Evolutionary conservation across 768 basidiomycete genomes (phyloP).

Genomic region (Suillus clintonianus): DNA sequence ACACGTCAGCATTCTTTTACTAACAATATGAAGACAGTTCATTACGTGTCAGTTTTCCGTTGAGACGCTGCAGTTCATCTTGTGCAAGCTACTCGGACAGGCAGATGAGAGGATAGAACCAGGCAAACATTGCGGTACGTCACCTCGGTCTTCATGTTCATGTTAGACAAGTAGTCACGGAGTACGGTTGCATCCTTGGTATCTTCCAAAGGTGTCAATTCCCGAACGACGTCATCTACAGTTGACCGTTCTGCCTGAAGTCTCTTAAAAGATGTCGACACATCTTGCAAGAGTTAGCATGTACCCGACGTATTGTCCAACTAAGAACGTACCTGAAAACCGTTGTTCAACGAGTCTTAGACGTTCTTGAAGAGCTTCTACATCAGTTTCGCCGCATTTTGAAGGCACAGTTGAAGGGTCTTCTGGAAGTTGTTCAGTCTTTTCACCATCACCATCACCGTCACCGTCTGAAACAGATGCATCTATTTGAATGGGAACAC

Average conservation of each 20-base stretch:
- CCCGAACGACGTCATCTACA: slow-evolving; percentile 67
- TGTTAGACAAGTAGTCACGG: slow-evolving; percentile 69
- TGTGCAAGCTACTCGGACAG: slow-evolving; percentile 53
- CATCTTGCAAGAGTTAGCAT: slow-evolving; percentile 47
- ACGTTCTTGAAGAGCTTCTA: slow-evolving; percentile 65
- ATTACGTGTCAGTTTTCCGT: slow-evolving; percentile 72
- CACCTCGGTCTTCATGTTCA: slow-evolving; percentile 72
- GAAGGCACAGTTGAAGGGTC: neutral
- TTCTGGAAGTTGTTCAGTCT: neutral
- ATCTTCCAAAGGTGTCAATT: slow-evolving; percentile 70
- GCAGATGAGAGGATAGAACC: neutral
- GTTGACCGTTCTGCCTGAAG: slow-evolving; percentile 72
- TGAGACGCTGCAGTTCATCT: slow-evolving; percentile 79
- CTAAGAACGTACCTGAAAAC: slow-evolving; percentile 57
- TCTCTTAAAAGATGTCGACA: slow-evolving; percentile 75
- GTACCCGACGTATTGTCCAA: slow-evolving; percentile 5
- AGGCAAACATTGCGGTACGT: slow-evolving; percentile 17
- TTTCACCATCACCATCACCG: neutral
- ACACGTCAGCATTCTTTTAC: slow-evolving; percentile 7
- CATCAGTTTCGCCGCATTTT: slow-evolving; percentile 22
- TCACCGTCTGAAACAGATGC: neutral
- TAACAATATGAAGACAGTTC: neutral
- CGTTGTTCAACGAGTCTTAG: slow-evolving; percentile 74
- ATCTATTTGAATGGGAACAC: neutral
- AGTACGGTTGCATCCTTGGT: slow-evolving; percentile 66